phyloP scores from a whole-genome alignment of 768 basidiomycete species.

The Pleurotus tuoliensis region DNA sequence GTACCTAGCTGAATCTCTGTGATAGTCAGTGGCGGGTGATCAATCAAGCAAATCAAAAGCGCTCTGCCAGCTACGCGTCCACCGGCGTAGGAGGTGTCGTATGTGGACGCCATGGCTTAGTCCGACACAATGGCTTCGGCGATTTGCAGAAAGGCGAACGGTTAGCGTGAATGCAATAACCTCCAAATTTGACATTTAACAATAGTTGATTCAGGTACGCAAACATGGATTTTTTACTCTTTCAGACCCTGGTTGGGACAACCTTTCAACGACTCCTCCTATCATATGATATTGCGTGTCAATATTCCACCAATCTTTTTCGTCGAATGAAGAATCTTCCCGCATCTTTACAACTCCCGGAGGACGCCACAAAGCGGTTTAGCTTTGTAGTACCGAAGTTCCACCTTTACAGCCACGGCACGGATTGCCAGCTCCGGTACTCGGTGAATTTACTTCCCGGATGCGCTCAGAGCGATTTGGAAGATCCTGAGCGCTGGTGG shows the following conservation, averaged over 20 bases:
- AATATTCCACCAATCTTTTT: too few relatives aligned
- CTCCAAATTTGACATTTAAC: too few relatives aligned
- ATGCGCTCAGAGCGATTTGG: conserved; percentile 27
- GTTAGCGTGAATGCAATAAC: too few relatives aligned
- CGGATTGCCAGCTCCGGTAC: conserved; percentile 6
- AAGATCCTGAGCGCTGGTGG: conserved; percentile 20
- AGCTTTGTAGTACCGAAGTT: conserved; percentile 1
- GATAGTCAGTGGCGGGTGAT: too few relatives aligned
- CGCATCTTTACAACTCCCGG: not conserved
- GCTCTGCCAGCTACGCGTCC: too few relatives aligned
- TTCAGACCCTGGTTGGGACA: not conserved
- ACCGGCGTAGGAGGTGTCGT: too few relatives aligned
- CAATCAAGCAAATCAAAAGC: too few relatives aligned
- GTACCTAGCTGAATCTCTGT: too few relatives aligned
- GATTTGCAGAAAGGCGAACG: too few relatives aligned
- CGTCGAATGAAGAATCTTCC: not conserved
- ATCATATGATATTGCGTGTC: not conserved
- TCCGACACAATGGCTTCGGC: too few relatives aligned
- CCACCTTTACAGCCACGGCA: conserved; percentile 7
- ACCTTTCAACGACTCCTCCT: not conserved
- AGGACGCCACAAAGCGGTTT: not conserved
- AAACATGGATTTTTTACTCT: not conserved
- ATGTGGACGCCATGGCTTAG: too few relatives aligned
- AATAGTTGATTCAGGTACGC: not conserved
- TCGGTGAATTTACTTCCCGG: conserved; percentile 11